Percentiles rank a stretch among this genome's conserved stretches.
phyloP scores from a whole-genome alignment of 306 rosid genomes.

The Gleditsia sinensis region DNA sequence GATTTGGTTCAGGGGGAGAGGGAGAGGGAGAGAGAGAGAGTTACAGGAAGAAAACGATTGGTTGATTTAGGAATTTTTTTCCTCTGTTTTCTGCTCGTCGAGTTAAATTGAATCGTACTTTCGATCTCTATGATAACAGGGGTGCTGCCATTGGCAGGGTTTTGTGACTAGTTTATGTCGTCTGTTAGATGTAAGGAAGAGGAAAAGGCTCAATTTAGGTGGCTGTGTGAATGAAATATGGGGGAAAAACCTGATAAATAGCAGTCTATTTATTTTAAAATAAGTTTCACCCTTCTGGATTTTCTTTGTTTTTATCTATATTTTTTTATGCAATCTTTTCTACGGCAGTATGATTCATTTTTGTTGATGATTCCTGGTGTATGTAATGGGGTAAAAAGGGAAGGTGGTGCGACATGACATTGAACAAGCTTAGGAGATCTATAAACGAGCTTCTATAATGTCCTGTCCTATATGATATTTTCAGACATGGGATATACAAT shows the following conservation, averaged over 20 bases:
- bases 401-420: not conserved
- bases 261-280: too few species aligned
- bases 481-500: not conserved
- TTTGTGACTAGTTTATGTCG: not conserved
- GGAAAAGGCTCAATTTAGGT: not conserved
- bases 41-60: not conserved
- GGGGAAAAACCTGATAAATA: not conserved
- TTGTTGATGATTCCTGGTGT: not conserved
- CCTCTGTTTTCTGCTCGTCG: not conserved
- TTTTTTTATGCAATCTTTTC: not conserved
- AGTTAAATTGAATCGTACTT: not conserved
- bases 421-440: not conserved
- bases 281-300: not conserved
- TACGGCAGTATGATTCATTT: not conserved
- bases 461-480: not conserved
- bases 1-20: constrained; percentile 1
- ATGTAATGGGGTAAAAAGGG: not conserved
- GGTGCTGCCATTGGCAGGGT: not conserved
- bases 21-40: not conserved
- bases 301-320: not conserved
- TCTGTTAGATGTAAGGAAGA: not conserved
- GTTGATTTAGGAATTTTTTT: not conserved
- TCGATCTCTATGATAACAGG: not conserved
- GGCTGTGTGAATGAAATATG: not conserved
- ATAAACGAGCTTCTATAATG: not conserved